Evolutionary conservation across 495 filamentous ascomycete species (phyloP).

Genomic region (Apiosordaria backusii): DNA sequence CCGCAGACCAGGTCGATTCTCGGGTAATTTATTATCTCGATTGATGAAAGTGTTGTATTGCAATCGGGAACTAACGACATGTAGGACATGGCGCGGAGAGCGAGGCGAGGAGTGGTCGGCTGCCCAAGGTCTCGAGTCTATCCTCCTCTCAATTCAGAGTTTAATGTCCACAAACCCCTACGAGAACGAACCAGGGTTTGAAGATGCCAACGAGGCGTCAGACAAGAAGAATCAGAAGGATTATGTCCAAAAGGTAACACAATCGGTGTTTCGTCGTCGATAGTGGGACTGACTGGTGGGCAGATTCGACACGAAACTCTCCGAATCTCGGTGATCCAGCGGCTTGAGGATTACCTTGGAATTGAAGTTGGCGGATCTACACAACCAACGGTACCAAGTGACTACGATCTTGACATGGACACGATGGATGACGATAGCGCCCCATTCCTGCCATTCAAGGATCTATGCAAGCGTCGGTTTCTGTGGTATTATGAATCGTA

Average conservation of each 20-base stretch:
- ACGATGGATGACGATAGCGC: slow-evolving; percentile 52
- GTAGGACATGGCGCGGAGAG: slow-evolving; percentile 88
- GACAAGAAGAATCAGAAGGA: slow-evolving; percentile 72
- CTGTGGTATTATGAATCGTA: slow-evolving; percentile 96
- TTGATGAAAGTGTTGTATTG: slow-evolving; percentile 6
- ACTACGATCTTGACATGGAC: slow-evolving; percentile 51
- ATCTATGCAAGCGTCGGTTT: slow-evolving; percentile 87
- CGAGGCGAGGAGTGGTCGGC: slow-evolving; percentile 92
- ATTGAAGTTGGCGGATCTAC: slow-evolving; percentile 54
- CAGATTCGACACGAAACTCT: slow-evolving; percentile 91
- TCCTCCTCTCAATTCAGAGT: slow-evolving; percentile 93
- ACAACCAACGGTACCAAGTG: slow-evolving; percentile 27
- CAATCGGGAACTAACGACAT: slow-evolving; percentile 27
- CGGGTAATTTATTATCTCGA: slow-evolving; percentile 53
- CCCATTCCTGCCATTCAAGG: slow-evolving; percentile 76
- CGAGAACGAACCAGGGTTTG: slow-evolving; percentile 93
- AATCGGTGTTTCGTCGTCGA: not conserved
- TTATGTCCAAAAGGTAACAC: slow-evolving; percentile 82
- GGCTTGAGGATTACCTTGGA: slow-evolving; percentile 73
- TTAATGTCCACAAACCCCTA: slow-evolving; percentile 93
- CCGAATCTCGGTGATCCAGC: slow-evolving; percentile 78
- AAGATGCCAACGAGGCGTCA: slow-evolving; percentile 60
- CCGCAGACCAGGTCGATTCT: slow-evolving; percentile 68
- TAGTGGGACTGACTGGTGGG: slow-evolving; percentile 12
- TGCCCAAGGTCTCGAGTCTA: slow-evolving; percentile 91